Evolutionary conservation across 2,329 filamentous ascomycete species (phyloP), one percentile per base, ranked within the genome.

Genomic region (Colletotrichum lini): DNA sequence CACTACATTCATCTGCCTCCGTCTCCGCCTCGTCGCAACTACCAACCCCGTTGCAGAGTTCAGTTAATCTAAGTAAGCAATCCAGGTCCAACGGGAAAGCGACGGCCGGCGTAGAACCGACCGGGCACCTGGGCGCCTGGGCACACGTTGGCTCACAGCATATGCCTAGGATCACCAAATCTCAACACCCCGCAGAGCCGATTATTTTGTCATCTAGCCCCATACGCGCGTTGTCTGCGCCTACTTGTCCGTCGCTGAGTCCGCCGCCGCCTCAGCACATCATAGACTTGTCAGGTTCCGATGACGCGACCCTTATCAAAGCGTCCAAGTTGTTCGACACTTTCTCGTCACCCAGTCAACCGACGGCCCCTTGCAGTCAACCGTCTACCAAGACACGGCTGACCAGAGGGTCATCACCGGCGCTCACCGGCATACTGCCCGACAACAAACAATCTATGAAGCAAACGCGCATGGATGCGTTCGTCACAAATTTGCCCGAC

Each of bases 161-260:
- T 73, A 81, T 72, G 76, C 74, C 82, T 80, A 86, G 83, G 76
- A 80, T 75, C 71, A 74, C 65, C 71, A 74, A 75, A 57, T 68
- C 49, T 65, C 42, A 64, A 65, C 61, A 67, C 63, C 70, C 68
- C 67, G 74, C 76, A 76, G 80, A 85, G 75, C 74, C 84, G 72
- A 85, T 87, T 78, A 59, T 82, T 73, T 82, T 86, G 77, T 78
- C 81, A 74, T 86, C 84, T 77, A 86, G 84, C 72, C 84, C 85
- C 62, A 74, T 77, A 77, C 67, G 42, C 56, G 38, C 78, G 73
- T 80, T 82, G 73, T 77, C 79, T 79, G 65, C 78, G 72, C 58
- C 71, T 70, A 73, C 75, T 72, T 71, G 74, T 70, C 72, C 79
- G 53, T 69, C 77, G 72, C 54, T 73, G 64, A 73, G 4, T 4